Evolutionary conservation across 2,329 filamentous ascomycete genomes (phyloP), one percentile per base, ranked within the genome.

Genomic region (Beauveria medogensis): DNA sequence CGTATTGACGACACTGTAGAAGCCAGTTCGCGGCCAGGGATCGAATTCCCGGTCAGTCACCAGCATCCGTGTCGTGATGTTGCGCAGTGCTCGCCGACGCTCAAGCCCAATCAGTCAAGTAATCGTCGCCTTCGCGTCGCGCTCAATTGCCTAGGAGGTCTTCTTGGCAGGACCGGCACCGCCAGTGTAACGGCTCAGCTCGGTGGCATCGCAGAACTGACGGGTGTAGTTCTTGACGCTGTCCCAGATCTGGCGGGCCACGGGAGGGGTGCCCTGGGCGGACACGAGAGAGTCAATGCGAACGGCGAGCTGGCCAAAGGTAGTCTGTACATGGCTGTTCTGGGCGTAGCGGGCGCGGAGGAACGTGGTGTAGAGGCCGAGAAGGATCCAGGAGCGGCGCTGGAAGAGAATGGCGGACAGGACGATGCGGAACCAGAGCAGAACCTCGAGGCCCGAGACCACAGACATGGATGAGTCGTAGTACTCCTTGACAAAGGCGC

Each of bases 391-490:
- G 65, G 91, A 94, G 67, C 91, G 88, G 74, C 88, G 91, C 78
- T 88, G 86, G 84, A 97, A 97, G 67, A 95, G 80, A 65, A 97
- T 77, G 64, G 91, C 91, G 37, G 90, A 88, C 59, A 92, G 77
- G 54, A 95, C 71, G 60, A 99, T 79, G 70, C 94, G 91, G 75
- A 89, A 79, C 87, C 92, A 95, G 63, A 97, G 85, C 46, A 84
- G 77, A 67, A 97, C 91, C 79, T 99, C 94, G 62, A 99, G 89
- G 52, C 82, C 80, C 43, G 93, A 89, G 37, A 99, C 94, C 63
- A 97, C 80, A 62, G 89, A 90, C 94, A 99, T 99, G 75, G 91
- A 96, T 64, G 85, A 79, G 74, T 99, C 94, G 73, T 99, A 99
- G 84, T 97, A 97, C 73, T 92, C 86, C 86, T 97, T 97, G 74